Evolutionary conservation across 306 rosid genomes (phyloP), one percentile per base, ranked within the genome.

Genomic region (Crotalaria pallida): DNA sequence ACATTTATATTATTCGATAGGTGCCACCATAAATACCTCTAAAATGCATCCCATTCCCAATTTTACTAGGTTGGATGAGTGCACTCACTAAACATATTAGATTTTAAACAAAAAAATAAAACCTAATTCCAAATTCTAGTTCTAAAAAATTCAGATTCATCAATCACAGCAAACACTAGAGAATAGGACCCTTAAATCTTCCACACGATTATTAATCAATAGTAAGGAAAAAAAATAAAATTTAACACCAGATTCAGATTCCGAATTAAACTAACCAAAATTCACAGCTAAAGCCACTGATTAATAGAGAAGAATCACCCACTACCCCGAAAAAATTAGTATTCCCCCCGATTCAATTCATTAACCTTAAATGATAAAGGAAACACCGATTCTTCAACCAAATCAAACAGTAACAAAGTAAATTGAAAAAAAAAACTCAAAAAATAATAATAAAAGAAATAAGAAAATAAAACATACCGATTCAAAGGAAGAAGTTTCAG

Each of bases 401-500:
- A 58, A 70, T 10, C 5, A 71, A 80, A 56, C 43, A 56, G 47
- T 1, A 13, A 61, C 26, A 67, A 31, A 43, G 57, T 1, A n/a
- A 81, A 70, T 58, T 50, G 34, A 71, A 60, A 60, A 2, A 2
- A 68, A 6, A 51, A 50, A 11, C 36, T 55, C 26, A 71, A 15
- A 10, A 38, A 71, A 15, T 8, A 38, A 3, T 13, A 3, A 3
- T 10, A 65, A 24, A 15, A 19, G 23, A 65, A 27, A 67, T 67
- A 63, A 57, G 22, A 11, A 24, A 26, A 52, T n/a, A 18, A 18
- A 0, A 26, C 50, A 47, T 11, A 85, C 74, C 55, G 78, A 61
- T 47, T 71, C 80, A 45, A 74, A 66, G 65, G 49, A 66, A 45
- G 77, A 50, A 3, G 66, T 38, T 16, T 71, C 80, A 24, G 75